A percentile compares a stretch with the other conserved stretches of the same genome.
Conservation (phyloP, 2,329 filamentous ascomycete genomes). For the Pseudocercospora crystallina region DNA sequence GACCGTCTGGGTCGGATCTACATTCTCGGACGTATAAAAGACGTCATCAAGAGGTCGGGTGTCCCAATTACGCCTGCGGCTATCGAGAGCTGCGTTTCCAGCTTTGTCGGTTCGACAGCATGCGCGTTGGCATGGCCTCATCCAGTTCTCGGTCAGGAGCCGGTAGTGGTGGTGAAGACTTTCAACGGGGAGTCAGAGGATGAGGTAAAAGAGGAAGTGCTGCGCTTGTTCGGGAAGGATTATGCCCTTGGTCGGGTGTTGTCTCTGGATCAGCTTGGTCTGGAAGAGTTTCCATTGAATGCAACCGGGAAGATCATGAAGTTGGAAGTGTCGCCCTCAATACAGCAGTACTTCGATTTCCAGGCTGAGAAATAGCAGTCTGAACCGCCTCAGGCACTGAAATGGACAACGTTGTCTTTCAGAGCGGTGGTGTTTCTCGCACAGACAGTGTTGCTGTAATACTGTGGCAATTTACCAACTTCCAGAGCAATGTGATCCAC, state of each 20-base stretch:
- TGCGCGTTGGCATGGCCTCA: conserved; percentile 21
- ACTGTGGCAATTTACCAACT: background rate
- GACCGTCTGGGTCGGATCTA: conserved; percentile 21
- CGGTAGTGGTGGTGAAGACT: conserved; percentile 21
- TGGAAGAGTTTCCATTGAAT: conserved; percentile 25
- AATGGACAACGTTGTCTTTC: no score
- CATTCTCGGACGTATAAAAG: conserved; percentile 28
- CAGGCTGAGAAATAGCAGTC: background rate
- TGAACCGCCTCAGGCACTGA: no score
- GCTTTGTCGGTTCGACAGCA: conserved; percentile 17
- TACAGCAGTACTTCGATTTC: background rate
- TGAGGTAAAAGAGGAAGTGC: conserved; percentile 21
- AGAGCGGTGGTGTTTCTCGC: no score
- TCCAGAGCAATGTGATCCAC: background rate
- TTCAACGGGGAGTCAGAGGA: conserved; percentile 18
- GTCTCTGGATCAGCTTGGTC: conserved; percentile 20
- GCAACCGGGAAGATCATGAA: conserved; percentile 30
- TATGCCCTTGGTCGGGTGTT: conserved; percentile 22
- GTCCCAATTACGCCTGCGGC: conserved; percentile 25
- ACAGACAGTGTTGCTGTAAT: background rate
- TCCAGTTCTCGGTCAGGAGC: conserved; percentile 20
- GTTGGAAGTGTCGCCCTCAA: conserved; percentile 14
- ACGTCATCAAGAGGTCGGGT: conserved; percentile 26
- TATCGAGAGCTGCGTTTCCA: conserved; percentile 25
- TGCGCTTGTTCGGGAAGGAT: conserved; percentile 23